phyloP scores from a whole-genome alignment of 345 rosid species.

The Camelina laxa region DNA sequence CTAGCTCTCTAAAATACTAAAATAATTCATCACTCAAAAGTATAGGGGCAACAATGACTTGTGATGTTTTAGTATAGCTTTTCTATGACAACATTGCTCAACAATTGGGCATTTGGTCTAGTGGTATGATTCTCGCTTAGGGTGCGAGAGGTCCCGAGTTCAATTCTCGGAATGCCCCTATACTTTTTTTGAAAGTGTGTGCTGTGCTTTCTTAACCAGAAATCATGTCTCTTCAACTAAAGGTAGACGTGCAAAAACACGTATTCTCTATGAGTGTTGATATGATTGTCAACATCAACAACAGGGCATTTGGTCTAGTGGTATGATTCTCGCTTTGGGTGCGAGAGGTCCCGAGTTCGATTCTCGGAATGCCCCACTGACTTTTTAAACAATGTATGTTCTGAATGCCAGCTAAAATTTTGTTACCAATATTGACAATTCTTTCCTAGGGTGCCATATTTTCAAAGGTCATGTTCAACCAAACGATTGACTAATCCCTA shows the following conservation, averaged over 20 bases:
- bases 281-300: too few species aligned
- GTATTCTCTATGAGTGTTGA: too few species aligned
- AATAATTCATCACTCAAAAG: background rate
- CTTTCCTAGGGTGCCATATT: background rate
- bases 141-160: constrained; percentile 96
- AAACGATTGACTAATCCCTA: background rate
- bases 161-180: constrained; percentile 61
- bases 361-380: constrained; percentile 9
- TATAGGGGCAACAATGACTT: background rate
- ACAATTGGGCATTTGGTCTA: constrained; percentile 78
- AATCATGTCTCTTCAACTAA: too few species aligned
- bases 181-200: too few species aligned
- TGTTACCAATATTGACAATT: background rate
- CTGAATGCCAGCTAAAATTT: background rate
- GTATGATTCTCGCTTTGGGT: constrained; percentile 48
- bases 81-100: background rate
- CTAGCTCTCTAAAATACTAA: background rate
- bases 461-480: background rate
- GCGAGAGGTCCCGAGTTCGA: constrained; percentile 46
- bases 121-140: constrained; percentile 93
- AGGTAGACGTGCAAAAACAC: too few species aligned
- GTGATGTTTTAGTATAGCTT: too few species aligned
- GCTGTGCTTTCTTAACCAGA: too few species aligned
- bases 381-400: too few species aligned
- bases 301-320: constrained; percentile 42